These are phyloP conservation scores for Microcos paniculata DNA, from an alignment of 345 rosid genomes.

Conservation along the genomic window DNA sequence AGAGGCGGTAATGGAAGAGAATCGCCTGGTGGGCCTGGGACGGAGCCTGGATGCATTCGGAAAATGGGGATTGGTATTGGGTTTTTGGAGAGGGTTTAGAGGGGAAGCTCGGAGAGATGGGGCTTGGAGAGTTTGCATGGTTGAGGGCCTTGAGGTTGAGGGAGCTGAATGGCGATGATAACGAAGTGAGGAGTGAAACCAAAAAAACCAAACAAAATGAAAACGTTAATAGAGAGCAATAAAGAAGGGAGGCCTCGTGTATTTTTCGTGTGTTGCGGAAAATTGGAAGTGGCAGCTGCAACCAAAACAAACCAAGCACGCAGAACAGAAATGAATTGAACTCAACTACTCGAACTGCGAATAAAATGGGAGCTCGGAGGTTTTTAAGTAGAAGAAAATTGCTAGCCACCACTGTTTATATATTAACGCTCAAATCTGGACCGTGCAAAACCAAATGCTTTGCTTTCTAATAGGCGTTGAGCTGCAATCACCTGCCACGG, in stretches of 20 bases:
- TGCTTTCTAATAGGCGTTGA: no score
- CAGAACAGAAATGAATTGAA: conserved; percentile 26
- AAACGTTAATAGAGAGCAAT: no score
- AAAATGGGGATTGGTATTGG: conserved; percentile 23
- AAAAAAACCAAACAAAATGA: neutral
- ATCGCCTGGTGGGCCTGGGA: conserved; percentile 28
- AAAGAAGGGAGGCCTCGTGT: no score
- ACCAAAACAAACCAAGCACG: conserved; percentile 1
- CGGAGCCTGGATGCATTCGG: conserved; percentile 29
- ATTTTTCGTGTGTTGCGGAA: conserved; percentile 17
- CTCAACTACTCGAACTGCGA: neutral
- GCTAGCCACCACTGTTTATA: no score
- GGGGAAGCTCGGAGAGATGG: conserved; percentile 62
- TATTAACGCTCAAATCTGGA: no score
- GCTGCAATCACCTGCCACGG: no score
- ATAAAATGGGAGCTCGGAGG: no score
- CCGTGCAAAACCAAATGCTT: no score
- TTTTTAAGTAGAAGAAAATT: no score
- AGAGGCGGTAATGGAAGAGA: conserved; percentile 51
- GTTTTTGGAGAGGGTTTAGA: conserved; percentile 41
- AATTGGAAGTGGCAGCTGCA: conserved; percentile 21
- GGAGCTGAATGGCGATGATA: conserved; percentile 22
- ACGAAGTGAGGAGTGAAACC: conserved; percentile 23
- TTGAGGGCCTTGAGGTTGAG: conserved; percentile 8
- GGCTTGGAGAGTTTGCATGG: conserved; percentile 76